Evolutionary conservation across 2,329 filamentous ascomycete genomes (phyloP).

Genomic region (Apiospora kogelbergensis): DNA sequence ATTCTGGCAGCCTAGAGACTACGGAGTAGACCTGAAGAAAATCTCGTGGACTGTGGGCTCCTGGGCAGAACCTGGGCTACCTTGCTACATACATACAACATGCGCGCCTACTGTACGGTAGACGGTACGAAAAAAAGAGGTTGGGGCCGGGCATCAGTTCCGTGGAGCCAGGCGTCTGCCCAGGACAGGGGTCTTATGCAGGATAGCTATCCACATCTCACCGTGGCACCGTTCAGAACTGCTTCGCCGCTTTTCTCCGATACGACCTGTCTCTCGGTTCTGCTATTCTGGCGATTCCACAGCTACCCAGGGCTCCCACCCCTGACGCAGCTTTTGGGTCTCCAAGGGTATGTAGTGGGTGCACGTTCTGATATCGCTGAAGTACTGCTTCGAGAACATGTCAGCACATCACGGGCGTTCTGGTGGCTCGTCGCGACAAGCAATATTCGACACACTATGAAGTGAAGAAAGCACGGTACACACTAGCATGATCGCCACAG

Average conservation of each 20-base stretch:
- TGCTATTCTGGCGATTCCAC: not conserved
- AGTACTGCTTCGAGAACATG: not conserved
- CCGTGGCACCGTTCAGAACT: slow-evolving; percentile 1
- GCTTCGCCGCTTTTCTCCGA: slow-evolving; percentile 4
- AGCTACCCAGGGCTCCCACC: not conserved
- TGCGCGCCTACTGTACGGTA: not conserved
- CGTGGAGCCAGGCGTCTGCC: not conserved
- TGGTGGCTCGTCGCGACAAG: not conserved
- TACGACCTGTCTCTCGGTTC: not conserved
- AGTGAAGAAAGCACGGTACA: not conserved
- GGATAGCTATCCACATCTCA: slow-evolving; percentile 4
- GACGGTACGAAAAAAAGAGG: not conserved
- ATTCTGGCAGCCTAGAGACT: not conserved
- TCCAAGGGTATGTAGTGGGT: not conserved
- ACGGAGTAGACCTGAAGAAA: not conserved
- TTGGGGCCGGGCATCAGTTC: not conserved
- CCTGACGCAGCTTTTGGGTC: not conserved
- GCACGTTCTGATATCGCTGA: not conserved
- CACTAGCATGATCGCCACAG: not conserved
- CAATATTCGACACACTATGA: not conserved
- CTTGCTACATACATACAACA: not conserved
- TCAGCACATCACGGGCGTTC: not conserved
- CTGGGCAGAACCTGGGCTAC: too few relatives aligned
- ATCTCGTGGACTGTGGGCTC: not conserved
- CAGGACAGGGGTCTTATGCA: not conserved